A percentile compares a stretch with the other conserved stretches of the same genome.
These are phyloP conservation scores for Chlorella sorokiniana DNA, from an alignment of 139 green algal species.

Conservation along the genomic window DNA sequence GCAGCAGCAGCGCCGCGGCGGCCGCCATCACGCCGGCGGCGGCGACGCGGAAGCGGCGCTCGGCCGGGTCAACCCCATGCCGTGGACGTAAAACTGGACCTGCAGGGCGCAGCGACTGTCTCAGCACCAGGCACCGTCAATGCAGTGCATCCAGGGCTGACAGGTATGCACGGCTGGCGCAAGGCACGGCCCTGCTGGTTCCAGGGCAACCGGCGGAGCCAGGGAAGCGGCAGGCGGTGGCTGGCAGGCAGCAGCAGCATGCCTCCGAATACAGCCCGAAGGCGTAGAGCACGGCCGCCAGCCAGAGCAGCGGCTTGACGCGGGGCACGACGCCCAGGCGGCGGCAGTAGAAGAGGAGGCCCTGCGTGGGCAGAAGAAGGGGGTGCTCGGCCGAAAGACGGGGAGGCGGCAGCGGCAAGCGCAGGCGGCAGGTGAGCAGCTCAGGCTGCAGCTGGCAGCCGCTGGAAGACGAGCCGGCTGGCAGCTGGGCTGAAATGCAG, in stretches of 20 bases:
- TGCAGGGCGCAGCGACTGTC: background rate
- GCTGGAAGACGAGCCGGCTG: background rate
- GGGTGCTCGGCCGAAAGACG: background rate
- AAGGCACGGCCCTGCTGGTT: no score
- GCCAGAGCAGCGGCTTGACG: conserved; percentile 6
- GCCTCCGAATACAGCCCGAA: conserved; percentile 30
- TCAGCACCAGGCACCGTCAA: background rate
- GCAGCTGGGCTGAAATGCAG: background rate
- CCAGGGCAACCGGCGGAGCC: no score
- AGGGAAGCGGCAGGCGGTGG: no score
- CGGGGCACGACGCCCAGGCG: conserved; percentile 3
- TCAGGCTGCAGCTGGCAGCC: background rate
- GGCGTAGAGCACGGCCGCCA: conserved; percentile 4
- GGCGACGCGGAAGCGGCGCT: conserved; percentile 22
- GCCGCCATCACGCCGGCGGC: conserved; percentile 11
- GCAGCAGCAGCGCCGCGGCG: background rate
- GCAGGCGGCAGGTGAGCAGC: background rate
- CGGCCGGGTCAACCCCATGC: conserved; percentile 25
- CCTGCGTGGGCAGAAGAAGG: background rate
- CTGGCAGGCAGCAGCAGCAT: no score
- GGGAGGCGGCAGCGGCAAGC: background rate
- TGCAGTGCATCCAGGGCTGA: background rate
- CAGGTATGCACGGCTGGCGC: no score
- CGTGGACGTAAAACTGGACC: conserved; percentile 23
- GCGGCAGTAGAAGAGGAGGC: conserved; percentile 7